Percentiles rank a stretch among this genome's conserved stretches.
These are phyloP conservation scores for Termitomyces heimii DNA, from an alignment of 768 basidiomycete genomes.

Conservation along the genomic window DNA sequence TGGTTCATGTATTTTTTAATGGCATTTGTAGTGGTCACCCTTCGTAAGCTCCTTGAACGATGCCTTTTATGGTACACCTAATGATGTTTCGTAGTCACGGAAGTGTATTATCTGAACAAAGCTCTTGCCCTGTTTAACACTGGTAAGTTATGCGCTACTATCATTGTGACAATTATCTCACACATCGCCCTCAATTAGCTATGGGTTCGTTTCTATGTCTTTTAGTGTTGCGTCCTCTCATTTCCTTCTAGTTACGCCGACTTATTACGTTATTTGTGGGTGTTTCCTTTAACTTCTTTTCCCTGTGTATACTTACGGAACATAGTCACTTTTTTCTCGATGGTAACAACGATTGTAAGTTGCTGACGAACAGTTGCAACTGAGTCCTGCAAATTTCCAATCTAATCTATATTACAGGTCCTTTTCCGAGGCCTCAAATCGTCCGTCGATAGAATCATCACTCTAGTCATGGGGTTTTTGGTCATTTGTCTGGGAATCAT, in stretches of 20 bases:
- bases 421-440: slow-evolving; percentile 88
- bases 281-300: slow-evolving; percentile 4
- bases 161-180: slow-evolving; percentile 49
- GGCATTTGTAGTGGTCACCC: slow-evolving; percentile 76
- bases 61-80: slow-evolving; percentile 8
- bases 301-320: not conserved
- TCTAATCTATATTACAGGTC: slow-evolving; percentile 37
- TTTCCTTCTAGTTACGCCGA: slow-evolving; percentile 63
- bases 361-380: not conserved
- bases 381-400: not conserved
- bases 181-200: slow-evolving; percentile 26
- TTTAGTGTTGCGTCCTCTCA: slow-evolving; percentile 12
- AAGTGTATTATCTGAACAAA: slow-evolving; percentile 94
- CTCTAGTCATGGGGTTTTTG: slow-evolving; percentile 88
- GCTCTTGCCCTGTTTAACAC: slow-evolving; percentile 95
- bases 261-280: slow-evolving; percentile 82
- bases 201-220: slow-evolving; percentile 8
- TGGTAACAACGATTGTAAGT: slow-evolving; percentile 76
- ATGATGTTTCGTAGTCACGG: slow-evolving; percentile 48
- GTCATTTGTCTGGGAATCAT: slow-evolving; percentile 90
- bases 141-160: slow-evolving; percentile 35
- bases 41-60: slow-evolving; percentile 42
- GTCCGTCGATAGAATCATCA: slow-evolving; percentile 72
- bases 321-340: slow-evolving; percentile 77
- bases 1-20: slow-evolving; percentile 92